Evolutionary conservation across 2,329 filamentous ascomycete species (phyloP), one percentile per base, ranked within the genome.

Genomic region (Xylaria digitata): DNA sequence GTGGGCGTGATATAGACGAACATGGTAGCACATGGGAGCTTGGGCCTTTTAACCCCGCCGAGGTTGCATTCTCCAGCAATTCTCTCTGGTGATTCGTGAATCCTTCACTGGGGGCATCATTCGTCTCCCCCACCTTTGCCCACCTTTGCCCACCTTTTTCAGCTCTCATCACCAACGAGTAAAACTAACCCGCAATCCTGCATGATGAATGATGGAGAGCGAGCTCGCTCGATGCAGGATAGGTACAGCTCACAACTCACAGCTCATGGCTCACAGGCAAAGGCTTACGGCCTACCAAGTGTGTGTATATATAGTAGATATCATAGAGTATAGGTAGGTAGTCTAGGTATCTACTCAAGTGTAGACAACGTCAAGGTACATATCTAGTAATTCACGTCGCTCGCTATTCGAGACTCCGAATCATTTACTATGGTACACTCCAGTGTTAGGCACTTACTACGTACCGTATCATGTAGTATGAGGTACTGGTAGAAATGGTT

Each of bases 31-130:
- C 45, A 40, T 15, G 52, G 68, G 61, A 70, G 66, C 69, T 70
- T 68, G 66, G 61, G 61, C 63, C 57, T 49, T 63, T 21, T 15
- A 30, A 53, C 69, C 69, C 69, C 69, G 66, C 69, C 48, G 23
- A 57, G 19, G 49, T 49, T 55, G 61, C 67, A 67, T 55, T 37
- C 48, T 26, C n/a, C 9, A 26, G 56, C 42, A 55, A 34, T 26
- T 42, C 30, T 17, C 50, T 40, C 21, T 57, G 40, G 46, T 58
- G 59, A 66, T 66, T 66, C 63, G 66, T 37, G 54, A 60, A 68
- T 68, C 66, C 63, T 66, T 63, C 30, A 50, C 13, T 59, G 30
- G 52, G 52, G 32, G 60, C 21, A 45, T 52, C 58, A 58, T 57
- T 43, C 49, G 8, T 50, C 48, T 48, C 60, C 60, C 67, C 53